Conservation (phyloP, 371 early-diverging fungal species). For the Parasitella parasitica region DNA sequence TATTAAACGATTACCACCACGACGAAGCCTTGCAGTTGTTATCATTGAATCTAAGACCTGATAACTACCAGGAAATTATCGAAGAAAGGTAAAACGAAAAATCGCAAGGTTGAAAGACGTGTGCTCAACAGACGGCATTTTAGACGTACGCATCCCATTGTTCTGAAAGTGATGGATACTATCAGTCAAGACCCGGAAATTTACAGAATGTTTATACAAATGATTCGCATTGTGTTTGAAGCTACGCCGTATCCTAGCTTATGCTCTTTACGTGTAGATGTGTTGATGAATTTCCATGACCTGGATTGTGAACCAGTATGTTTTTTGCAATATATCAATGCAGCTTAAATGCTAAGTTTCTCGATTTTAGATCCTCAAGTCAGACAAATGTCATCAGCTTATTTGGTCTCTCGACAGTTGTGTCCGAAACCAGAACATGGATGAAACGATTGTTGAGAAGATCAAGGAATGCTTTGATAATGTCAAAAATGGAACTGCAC, state of each 20-base stretch:
- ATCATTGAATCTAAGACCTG: conserved; percentile 51
- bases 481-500: conserved; percentile 48
- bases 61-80: conserved; percentile 49
- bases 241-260: conserved; percentile 58
- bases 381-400: conserved; percentile 61
- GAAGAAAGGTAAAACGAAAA: conserved; percentile 43
- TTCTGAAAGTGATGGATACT: conserved; percentile 50
- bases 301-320: conserved; percentile 48
- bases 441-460: conserved; percentile 61
- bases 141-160: conserved; percentile 59
- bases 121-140: neutral
- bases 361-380: conserved; percentile 19
- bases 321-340: conserved; percentile 26
- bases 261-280: conserved; percentile 69
- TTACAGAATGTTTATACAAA: conserved; percentile 58
- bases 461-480: conserved; percentile 69
- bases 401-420: conserved; percentile 73
- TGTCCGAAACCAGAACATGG: conserved; percentile 63
- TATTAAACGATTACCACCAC: conserved; percentile 48
- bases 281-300: conserved; percentile 69
- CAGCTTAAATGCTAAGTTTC: neutral
- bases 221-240: conserved; percentile 59
- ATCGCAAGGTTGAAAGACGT: neutral
- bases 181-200: conserved; percentile 58
- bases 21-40: conserved; percentile 39